Percentiles rank a stretch among this genome's conserved stretches.
Conservation (phyloP, 2,329 filamentous ascomycete genomes). For the Nigrospora sphaerica region DNA sequence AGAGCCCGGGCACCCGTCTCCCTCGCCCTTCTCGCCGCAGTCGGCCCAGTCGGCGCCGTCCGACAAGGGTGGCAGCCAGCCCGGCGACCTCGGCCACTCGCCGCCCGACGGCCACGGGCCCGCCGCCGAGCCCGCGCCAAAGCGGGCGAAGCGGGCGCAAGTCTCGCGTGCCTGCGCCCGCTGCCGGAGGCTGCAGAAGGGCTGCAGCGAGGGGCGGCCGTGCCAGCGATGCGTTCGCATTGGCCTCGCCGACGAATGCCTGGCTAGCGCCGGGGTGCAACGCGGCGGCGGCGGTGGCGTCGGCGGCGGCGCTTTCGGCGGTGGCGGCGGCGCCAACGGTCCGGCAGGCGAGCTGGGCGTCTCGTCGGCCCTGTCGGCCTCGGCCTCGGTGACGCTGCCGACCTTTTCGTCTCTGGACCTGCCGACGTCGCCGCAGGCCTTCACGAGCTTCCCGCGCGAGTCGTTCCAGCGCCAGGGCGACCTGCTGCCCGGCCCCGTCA, state of each 20-base stretch:
- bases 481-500: conserved; percentile 22
- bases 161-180: conserved; percentile 35
- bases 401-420: conserved; percentile 9
- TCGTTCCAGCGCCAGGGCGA: conserved; percentile 23
- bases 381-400: conserved; percentile 5
- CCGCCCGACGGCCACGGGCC: too few species aligned
- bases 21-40: too few species aligned
- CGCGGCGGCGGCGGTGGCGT: too few species aligned
- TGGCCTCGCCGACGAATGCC: conserved; percentile 31
- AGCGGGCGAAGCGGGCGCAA: conserved; percentile 26
- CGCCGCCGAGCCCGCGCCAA: not conserved
- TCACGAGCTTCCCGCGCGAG: conserved; percentile 14
- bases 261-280: conserved; percentile 7
- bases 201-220: conserved; percentile 36
- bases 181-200: conserved; percentile 34
- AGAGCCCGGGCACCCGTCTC: too few species aligned
- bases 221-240: conserved; percentile 34
- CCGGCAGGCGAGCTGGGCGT: too few species aligned
- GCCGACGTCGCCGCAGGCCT: conserved; percentile 12
- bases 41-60: too few species aligned
- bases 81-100: too few species aligned
- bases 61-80: too few species aligned
- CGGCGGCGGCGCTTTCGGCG: too few species aligned
- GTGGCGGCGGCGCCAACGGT: too few species aligned
- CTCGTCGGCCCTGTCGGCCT: not conserved